phyloP scores from a whole-genome alignment of 129 eudicot species.

The Silybum marianum region DNA sequence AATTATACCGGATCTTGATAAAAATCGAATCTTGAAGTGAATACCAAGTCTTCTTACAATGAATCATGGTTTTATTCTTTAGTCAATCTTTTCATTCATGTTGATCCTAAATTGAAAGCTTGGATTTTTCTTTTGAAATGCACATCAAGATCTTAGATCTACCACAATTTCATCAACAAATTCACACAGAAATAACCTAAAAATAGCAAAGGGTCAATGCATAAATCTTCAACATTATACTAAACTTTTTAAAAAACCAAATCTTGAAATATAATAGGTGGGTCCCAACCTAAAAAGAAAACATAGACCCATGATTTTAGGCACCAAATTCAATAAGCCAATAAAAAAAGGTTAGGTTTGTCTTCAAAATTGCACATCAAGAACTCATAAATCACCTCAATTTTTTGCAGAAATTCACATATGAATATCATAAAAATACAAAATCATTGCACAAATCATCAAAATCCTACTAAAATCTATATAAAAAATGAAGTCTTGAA shows the following conservation, averaged over 20 bases:
- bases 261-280: not conserved
- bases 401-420: not conserved
- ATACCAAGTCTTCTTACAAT: not conserved
- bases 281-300: not conserved
- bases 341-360: not conserved
- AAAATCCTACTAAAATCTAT: not conserved
- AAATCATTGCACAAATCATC: not conserved
- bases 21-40: not conserved
- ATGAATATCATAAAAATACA: conserved; percentile 12
- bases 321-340: too few species aligned
- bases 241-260: not conserved
- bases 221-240: conserved; percentile 4
- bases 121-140: not conserved
- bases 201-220: not conserved
- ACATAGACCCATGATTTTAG: too few species aligned
- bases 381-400: not conserved
- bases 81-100: not conserved
- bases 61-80: too few species aligned
- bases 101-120: not conserved
- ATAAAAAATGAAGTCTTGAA: not conserved
- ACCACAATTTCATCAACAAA: not conserved
- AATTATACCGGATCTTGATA: not conserved
- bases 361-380: not conserved
- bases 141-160: not conserved
- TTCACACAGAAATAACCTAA: not conserved